phyloP scores from a whole-genome alignment of 2,329 filamentous ascomycete species.

The Ophiocordyceps sinensis region DNA sequence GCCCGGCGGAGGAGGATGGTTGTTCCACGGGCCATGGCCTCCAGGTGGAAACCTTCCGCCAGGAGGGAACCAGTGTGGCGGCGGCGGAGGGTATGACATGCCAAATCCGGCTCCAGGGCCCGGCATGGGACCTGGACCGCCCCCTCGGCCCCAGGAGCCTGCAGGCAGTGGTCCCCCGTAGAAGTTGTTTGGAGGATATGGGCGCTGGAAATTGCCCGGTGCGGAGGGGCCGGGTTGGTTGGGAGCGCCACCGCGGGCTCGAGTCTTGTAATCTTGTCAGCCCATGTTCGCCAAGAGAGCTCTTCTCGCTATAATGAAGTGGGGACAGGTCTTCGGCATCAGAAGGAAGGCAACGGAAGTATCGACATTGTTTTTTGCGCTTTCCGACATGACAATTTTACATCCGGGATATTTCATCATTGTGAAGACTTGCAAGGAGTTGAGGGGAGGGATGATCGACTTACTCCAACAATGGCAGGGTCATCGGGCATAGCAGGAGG shows the following conservation, averaged over 20 bases:
- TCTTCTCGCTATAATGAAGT: neutral
- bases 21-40: slow-evolving; percentile 45
- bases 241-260: slow-evolving; percentile 19
- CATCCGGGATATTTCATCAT: slow-evolving; percentile 98
- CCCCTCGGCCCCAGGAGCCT: slow-evolving; percentile 39
- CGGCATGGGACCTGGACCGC: slow-evolving; percentile 40
- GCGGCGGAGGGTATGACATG: slow-evolving; percentile 67
- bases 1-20: slow-evolving; percentile 47
- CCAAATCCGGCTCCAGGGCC: slow-evolving; percentile 43
- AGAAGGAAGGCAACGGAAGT: slow-evolving; percentile 99
- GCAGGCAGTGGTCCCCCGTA: slow-evolving; percentile 36
- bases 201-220: slow-evolving; percentile 25
- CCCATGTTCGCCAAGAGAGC: slow-evolving; percentile 5
- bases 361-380: slow-evolving; percentile 90
- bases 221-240: slow-evolving; percentile 18
- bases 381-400: slow-evolving; percentile 72
- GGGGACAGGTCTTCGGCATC: slow-evolving; percentile 30
- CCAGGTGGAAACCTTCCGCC: slow-evolving; percentile 61
- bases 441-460: slow-evolving; percentile 26
- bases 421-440: slow-evolving; percentile 16
- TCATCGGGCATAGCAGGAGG: slow-evolving; percentile 77
- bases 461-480: slow-evolving; percentile 92
- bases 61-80: slow-evolving; percentile 64
- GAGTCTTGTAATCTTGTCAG: slow-evolving; percentile 22
- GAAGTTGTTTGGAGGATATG: slow-evolving; percentile 30